Percentiles rank a stretch among this genome's conserved stretches.
These are phyloP conservation scores for Fusarium pseudocircinatum DNA, from an alignment of 2,329 filamentous ascomycete genomes.

Conservation along the genomic window DNA sequence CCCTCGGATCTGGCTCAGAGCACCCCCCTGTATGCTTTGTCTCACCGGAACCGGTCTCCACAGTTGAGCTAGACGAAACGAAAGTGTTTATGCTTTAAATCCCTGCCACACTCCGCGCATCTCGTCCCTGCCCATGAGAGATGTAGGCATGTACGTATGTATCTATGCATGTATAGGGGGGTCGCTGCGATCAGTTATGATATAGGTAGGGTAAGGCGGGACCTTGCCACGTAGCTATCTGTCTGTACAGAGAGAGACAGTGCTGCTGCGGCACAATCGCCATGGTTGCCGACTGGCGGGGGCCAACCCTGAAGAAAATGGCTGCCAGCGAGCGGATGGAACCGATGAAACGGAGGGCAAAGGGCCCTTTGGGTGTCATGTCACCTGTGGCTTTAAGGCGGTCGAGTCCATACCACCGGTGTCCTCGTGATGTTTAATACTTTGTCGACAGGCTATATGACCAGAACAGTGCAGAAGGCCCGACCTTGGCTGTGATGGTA, in stretches of 20 bases:
- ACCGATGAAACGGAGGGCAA: conserved; percentile 24
- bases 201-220: conserved; percentile 30
- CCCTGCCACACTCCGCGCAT: conserved; percentile 28
- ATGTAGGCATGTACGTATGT: conserved; percentile 9
- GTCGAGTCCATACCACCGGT: conserved; percentile 2
- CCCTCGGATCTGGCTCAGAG: conserved; percentile 28
- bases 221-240: conserved; percentile 35
- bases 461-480: conserved; percentile 19
- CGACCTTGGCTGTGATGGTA: conserved; percentile 15
- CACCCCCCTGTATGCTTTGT: conserved; percentile 29
- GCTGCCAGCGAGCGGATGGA: conserved; percentile 27
- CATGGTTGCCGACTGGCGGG: conserved; percentile 32
- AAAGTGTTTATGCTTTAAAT: conserved; percentile 30
- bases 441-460: conserved; percentile 22
- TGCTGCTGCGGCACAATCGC: conserved; percentile 17
- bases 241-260: not conserved
- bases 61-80: conserved; percentile 36
- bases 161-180: not conserved
- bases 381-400: conserved; percentile 18
- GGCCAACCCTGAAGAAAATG: conserved; percentile 2
- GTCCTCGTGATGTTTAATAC: conserved; percentile 21
- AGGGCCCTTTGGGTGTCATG: conserved; percentile 7
- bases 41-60: conserved; percentile 36
- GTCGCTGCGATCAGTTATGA: conserved; percentile 22
- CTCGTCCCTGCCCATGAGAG: conserved; percentile 15